Evolutionary conservation across 257 asterid species (phyloP).

Genomic region (Solanum appendiculatum): DNA sequence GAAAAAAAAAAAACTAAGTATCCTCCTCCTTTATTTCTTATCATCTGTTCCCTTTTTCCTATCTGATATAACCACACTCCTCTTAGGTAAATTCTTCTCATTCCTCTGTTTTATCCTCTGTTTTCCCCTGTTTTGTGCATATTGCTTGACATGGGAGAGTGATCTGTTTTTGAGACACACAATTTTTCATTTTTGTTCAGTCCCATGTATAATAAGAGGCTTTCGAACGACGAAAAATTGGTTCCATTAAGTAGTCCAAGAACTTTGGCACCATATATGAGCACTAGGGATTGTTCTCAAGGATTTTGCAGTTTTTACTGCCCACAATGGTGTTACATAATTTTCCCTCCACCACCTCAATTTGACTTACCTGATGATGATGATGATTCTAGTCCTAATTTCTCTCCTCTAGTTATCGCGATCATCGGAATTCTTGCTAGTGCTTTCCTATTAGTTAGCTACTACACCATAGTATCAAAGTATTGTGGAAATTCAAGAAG

Average conservation of each 20-base stretch:
- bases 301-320: slow-evolving; percentile 46
- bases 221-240: not conserved
- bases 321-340: slow-evolving; percentile 47
- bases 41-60: slow-evolving; percentile 3
- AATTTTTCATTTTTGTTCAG: not conserved
- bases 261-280: slow-evolving; percentile 34
- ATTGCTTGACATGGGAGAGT: not conserved
- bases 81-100: not conserved
- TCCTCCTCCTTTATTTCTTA: not conserved
- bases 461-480: slow-evolving; percentile 35
- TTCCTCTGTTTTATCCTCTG: not conserved
- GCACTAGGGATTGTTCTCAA: slow-evolving; percentile 39
- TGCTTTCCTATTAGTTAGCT: slow-evolving; percentile 34
- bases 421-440: slow-evolving; percentile 36
- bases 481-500: slow-evolving; percentile 17
- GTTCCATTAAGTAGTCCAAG: slow-evolving; percentile 15
- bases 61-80: not conserved
- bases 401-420: slow-evolving; percentile 39
- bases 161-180: not conserved
- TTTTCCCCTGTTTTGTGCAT: not conserved
- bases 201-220: not conserved
- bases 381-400: slow-evolving; percentile 7
- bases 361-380: slow-evolving; percentile 17
- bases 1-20: not conserved
- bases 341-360: slow-evolving; percentile 47